Evolutionary conservation across 208 protist genomes (phyloP).

Genomic region (Leishmania aethiopica): DNA sequence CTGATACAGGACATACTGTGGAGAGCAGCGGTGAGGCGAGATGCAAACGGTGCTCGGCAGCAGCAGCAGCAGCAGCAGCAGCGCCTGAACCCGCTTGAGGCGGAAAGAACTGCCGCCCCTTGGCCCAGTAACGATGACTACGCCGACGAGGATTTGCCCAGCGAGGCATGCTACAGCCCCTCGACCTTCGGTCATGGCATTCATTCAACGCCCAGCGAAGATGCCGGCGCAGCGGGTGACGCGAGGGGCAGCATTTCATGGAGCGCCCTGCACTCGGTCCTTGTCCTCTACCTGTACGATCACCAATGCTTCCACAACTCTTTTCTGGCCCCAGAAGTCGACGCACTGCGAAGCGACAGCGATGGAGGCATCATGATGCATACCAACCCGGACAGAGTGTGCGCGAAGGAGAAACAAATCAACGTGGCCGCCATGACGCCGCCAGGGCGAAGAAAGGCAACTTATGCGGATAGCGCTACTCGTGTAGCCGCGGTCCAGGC

Average conservation of each 20-base stretch:
- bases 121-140: constrained; percentile 11
- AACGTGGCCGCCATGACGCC: background rate
- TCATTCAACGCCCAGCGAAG: background rate
- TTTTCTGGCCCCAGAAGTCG: constrained; percentile 14
- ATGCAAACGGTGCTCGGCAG: background rate
- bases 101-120: background rate
- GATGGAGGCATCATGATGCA: background rate
- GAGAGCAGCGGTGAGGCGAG: constrained; percentile 7
- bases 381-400: background rate
- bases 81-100: background rate
- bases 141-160: constrained; percentile 7
- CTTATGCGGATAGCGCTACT: background rate
- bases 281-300: constrained; percentile 23
- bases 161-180: constrained; percentile 8
- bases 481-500: background rate
- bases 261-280: constrained; percentile 1
- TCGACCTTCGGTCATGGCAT: background rate
- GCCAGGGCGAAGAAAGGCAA: background rate
- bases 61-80: constrained; percentile 2
- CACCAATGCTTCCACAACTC: constrained; percentile 23
- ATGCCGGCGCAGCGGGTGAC: background rate
- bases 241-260: constrained; percentile 7
- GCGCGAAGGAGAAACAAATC: background rate
- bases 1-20: constrained; percentile 13
- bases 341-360: constrained; percentile 2